Conservation (phyloP, 2,329 filamentous ascomycete genomes). For the Colletotrichum incanum region DNA sequence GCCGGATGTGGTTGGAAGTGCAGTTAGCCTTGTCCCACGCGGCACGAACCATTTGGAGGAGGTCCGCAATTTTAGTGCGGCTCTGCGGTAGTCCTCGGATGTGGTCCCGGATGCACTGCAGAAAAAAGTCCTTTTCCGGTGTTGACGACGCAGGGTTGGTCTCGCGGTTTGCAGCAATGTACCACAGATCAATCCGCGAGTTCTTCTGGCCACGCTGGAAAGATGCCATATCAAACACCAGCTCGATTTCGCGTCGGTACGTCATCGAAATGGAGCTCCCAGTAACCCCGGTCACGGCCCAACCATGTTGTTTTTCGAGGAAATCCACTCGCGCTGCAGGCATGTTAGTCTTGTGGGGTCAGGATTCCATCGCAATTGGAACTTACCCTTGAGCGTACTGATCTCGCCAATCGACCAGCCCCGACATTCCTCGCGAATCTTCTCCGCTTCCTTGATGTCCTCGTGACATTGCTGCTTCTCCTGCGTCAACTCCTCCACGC, state of each 20-base stretch:
- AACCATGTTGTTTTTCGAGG: slow-evolving; percentile 78
- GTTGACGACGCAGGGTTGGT: slow-evolving; percentile 70
- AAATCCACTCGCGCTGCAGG: slow-evolving; percentile 73
- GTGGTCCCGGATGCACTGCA: slow-evolving; percentile 80
- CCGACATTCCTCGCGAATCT: slow-evolving; percentile 87
- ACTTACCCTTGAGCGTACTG: slow-evolving; percentile 79
- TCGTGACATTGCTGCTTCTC: slow-evolving; percentile 79
- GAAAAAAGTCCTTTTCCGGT: slow-evolving; percentile 81
- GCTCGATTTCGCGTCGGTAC: slow-evolving; percentile 80
- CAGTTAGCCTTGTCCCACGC: slow-evolving; percentile 77
- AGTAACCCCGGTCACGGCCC: slow-evolving; percentile 78
- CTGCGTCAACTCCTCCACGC: slow-evolving; percentile 74
- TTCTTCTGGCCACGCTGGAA: slow-evolving; percentile 67
- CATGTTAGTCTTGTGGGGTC: slow-evolving; percentile 55
- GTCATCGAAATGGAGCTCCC: slow-evolving; percentile 79
- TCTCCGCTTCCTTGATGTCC: slow-evolving; percentile 87
- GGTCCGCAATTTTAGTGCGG: slow-evolving; percentile 67
- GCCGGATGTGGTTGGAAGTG: slow-evolving; percentile 73
- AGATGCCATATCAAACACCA: slow-evolving; percentile 78
- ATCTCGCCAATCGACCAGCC: slow-evolving; percentile 92
- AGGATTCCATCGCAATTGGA: slow-evolving; percentile 4
- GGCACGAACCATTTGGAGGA: slow-evolving; percentile 72
- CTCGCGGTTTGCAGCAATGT: slow-evolving; percentile 74
- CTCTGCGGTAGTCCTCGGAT: slow-evolving; percentile 74
- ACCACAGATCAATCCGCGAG: slow-evolving; percentile 77